These are phyloP conservation scores for Cephalotrichum gorgonifer DNA, from an alignment of 2,329 filamentous ascomycete species.

Conservation along the genomic window DNA sequence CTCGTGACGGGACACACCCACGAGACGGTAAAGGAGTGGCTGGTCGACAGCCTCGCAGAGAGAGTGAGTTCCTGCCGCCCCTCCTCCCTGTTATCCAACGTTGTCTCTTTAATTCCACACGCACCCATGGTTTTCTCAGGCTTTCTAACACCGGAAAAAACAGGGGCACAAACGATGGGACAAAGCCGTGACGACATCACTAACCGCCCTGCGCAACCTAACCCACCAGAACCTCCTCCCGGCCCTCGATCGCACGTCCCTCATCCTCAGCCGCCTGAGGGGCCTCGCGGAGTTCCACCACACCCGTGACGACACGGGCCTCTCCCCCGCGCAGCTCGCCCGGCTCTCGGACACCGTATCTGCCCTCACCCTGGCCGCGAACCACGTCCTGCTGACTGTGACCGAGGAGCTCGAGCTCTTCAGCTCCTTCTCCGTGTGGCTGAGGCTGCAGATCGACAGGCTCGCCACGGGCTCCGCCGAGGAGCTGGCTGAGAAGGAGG, in stretches of 20 bases:
- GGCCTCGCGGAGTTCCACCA: constrained; percentile 77
- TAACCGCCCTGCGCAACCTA: constrained; percentile 66
- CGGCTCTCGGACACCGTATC: constrained; percentile 60
- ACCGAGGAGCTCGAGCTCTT: constrained; percentile 75
- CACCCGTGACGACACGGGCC: constrained; percentile 53
- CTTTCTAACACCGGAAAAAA: not conserved
- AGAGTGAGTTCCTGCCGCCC: constrained; percentile 38
- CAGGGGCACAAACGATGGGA: constrained; percentile 94
- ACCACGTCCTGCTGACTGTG: constrained; percentile 60
- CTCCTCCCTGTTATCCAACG: not conserved
- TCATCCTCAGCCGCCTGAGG: constrained; percentile 72
- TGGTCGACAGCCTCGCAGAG: constrained; percentile 73
- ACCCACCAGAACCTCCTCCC: constrained; percentile 84
- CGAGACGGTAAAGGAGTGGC: constrained; percentile 70
- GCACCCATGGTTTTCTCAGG: too few relatives aligned
- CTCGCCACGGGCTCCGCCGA: constrained; percentile 53
- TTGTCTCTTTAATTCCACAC: constrained; percentile 12
- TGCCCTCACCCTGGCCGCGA: constrained; percentile 63
- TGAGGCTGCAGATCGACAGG: constrained; percentile 72
- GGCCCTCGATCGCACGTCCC: constrained; percentile 69
- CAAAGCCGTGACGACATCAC: constrained; percentile 67
- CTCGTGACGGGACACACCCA: constrained; percentile 76
- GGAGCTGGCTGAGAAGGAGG: constrained; percentile 69
- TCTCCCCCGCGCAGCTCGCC: constrained; percentile 52
- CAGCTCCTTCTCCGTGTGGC: constrained; percentile 68